These are phyloP conservation scores for Phaeosphaeria sp. DNA, from an alignment of 2,329 filamentous ascomycete species.

Conservation along the genomic window DNA sequence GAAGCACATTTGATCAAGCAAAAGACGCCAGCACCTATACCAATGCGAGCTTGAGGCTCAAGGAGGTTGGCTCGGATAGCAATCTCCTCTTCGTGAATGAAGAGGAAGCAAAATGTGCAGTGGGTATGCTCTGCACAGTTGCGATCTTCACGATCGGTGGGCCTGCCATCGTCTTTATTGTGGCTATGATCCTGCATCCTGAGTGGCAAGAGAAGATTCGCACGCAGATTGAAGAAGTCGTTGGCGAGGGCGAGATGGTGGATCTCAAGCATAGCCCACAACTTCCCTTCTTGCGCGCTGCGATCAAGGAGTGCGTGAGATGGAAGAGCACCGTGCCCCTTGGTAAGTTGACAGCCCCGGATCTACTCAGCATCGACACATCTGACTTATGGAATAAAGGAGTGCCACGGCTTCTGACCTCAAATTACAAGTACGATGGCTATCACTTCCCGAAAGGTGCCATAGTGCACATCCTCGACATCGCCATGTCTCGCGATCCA, in stretches of 20 bases:
- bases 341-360: slow-evolving; percentile 2
- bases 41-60: background rate
- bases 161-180: slow-evolving; percentile 17
- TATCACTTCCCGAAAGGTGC: slow-evolving; percentile 53
- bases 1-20: background rate
- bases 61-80: background rate
- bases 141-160: slow-evolving; percentile 20
- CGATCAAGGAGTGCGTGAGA: slow-evolving; percentile 40
- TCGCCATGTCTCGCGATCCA: slow-evolving; percentile 13
- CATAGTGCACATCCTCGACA: slow-evolving; percentile 13
- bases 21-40: background rate
- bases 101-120: slow-evolving; percentile 18
- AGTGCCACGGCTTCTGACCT: slow-evolving; percentile 54
- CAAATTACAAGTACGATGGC: slow-evolving; percentile 52
- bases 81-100: slow-evolving; percentile 5
- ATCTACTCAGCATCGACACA: background rate
- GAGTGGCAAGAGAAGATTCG: slow-evolving; percentile 14
- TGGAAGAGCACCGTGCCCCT: slow-evolving; percentile 52
- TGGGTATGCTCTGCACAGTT: slow-evolving; percentile 23
- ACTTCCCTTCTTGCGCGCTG: slow-evolving; percentile 48
- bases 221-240: slow-evolving; percentile 11
- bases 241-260: slow-evolving; percentile 1
- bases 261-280: slow-evolving; percentile 37
- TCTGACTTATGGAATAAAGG: slow-evolving; percentile 29
- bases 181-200: slow-evolving; percentile 20